Evolutionary conservation across 495 filamentous ascomycete species (phyloP).

Genomic region (Copromyces sp.): DNA sequence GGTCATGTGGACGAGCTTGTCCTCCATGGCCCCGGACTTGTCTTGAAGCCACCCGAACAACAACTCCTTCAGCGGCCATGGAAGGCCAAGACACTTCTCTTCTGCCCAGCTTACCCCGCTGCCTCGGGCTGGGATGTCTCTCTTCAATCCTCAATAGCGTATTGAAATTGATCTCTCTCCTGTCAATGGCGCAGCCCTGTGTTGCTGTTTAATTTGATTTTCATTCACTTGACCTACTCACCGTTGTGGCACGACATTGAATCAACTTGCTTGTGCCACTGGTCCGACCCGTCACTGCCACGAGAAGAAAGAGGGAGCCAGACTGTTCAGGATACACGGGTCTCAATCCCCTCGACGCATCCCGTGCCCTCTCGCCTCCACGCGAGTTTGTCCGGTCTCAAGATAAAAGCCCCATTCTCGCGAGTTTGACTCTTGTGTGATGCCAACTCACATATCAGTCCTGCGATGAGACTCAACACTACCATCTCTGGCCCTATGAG

Average conservation of each 20-base stretch:
- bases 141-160: not conserved
- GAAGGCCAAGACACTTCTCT: not conserved
- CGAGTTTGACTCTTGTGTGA: not conserved
- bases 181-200: not conserved
- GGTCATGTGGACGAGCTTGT: not conserved
- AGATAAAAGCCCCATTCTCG: not conserved
- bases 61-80: not conserved
- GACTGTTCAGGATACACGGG: not conserved
- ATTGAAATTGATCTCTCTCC: not conserved
- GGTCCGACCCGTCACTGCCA: not conserved
- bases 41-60: not conserved
- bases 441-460: not conserved
- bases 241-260: not conserved
- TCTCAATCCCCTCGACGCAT: not conserved
- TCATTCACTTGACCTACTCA: not conserved
- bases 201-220: not conserved
- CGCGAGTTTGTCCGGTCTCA: not conserved
- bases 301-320: not conserved
- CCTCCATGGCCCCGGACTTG: not conserved
- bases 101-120: not conserved
- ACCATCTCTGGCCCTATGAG: not conserved
- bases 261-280: not conserved
- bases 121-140: not conserved
- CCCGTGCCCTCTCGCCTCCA: not conserved
- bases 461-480: not conserved